Evolutionary conservation across 345 rosid species (phyloP), one percentile per base, ranked within the genome.

Genomic region (Citrus mangshanensis): DNA sequence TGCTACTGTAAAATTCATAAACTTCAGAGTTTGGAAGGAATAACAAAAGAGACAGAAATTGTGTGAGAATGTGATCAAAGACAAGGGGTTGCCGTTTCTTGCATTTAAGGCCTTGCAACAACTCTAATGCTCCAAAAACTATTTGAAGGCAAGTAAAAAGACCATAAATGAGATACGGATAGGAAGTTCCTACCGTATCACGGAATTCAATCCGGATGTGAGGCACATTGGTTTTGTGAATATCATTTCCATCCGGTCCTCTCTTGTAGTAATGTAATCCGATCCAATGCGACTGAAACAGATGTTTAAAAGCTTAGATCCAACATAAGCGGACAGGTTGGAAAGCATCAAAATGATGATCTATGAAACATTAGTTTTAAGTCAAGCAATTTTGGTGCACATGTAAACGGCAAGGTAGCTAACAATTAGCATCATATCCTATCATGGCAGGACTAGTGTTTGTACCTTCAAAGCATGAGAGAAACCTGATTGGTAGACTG

Each of bases 401-500:
- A 38, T 5, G 9, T 6, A 64, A 30, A 34, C 40, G 32, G 38
- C 14, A 32, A 32, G 24, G 69, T 6, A 6, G 38, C 37, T 24
- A 34, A 60, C 68, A 14, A 25, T 16, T 70, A 73, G 40, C 24
- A 74, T 69, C 81, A 80, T 62, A 68, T 66, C 40, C 6, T 21
- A 25, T 46, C 24, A 24, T 69, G 72, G 32, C 27, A 65, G 49
- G 56, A 69, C 22, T 67, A 58, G 46, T 22, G 18, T 3, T 71
- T 49, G 37, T 88, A 94, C 99, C 98, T 97, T 94, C 68, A 92
- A 82, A 79, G 95, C 99, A 89, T 97, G 98, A 12, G 99, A 97
- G 87, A 94, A 97, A 85, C 99, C 98, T 67, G 98, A 97, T 84
- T 97, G 98, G 83, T 86, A 91, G 68, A 97, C 99, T n/a, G 99